Evolutionary conservation across 805 yeast species (phyloP).

Genomic region (Yarrowia yakushimensis): DNA sequence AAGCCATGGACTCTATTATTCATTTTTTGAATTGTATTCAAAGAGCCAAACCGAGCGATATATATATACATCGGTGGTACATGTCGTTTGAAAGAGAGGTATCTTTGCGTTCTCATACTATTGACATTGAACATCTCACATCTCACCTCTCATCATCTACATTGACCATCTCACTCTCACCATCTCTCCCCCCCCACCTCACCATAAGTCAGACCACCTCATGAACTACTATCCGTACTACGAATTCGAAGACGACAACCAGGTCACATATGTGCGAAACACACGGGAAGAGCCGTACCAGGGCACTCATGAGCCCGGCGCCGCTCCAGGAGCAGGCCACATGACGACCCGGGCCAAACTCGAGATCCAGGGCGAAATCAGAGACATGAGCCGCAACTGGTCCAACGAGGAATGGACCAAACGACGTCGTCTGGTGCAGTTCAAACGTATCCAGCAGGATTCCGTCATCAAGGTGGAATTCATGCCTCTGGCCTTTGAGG

Average conservation of each 20-base stretch:
- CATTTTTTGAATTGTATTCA: neutral
- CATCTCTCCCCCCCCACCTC: no score
- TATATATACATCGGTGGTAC: no score
- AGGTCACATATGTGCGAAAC: slow-evolving; percentile 21
- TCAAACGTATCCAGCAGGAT: slow-evolving; percentile 42
- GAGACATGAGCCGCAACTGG: slow-evolving; percentile 47
- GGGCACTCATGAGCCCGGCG: neutral
- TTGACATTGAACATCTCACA: no score
- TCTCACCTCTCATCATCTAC: no score
- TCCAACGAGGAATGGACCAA: slow-evolving; percentile 42
- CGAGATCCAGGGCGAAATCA: slow-evolving; percentile 36
- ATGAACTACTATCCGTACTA: slow-evolving; percentile 23
- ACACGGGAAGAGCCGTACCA: slow-evolving; percentile 24
- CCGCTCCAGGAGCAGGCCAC: neutral
- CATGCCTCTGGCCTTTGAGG: slow-evolving; percentile 39
- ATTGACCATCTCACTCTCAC: no score
- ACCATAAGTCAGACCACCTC: neutral
- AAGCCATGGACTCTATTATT: neutral
- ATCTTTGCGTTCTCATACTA: no score
- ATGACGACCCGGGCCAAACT: slow-evolving; percentile 33
- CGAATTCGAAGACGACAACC: slow-evolving; percentile 22
- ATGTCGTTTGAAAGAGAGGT: no score
- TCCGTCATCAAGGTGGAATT: slow-evolving; percentile 42
- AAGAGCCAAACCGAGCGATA: neutral
- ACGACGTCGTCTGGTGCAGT: slow-evolving; percentile 49